Evolutionary conservation across 257 asterid species (phyloP).

Genomic region (Handroanthus guayacan): DNA sequence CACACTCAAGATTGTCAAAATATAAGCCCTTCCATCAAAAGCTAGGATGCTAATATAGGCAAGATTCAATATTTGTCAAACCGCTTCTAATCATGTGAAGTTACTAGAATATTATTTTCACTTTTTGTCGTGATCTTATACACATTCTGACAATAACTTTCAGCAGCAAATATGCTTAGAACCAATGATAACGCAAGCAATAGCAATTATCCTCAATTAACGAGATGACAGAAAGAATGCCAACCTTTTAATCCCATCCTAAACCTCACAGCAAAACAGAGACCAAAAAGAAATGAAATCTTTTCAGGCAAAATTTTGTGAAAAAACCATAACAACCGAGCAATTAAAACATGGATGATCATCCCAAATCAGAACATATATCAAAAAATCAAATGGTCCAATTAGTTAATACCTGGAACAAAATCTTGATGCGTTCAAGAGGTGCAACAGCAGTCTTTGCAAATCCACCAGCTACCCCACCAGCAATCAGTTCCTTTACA

Average conservation of each 20-base stretch:
- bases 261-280: background rate
- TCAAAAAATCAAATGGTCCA: background rate
- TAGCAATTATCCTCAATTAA: background rate
- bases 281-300: background rate
- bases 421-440: slow-evolving; percentile 92
- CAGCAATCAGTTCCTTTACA: slow-evolving; percentile 86
- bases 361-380: slow-evolving; percentile 11
- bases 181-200: too few species aligned
- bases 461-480: slow-evolving; percentile 95
- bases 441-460: slow-evolving; percentile 96
- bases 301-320: background rate
- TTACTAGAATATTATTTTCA: too few species aligned
- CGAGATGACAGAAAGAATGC: background rate
- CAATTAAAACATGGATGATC: slow-evolving; percentile 3
- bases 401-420: slow-evolving; percentile 73
- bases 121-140: too few species aligned
- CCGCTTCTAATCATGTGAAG: background rate
- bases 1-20: background rate
- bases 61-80: slow-evolving; percentile 12
- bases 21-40: slow-evolving; percentile 1
- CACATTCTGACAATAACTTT: background rate
- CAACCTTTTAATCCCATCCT: background rate
- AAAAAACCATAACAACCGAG: background rate
- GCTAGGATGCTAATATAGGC: background rate
- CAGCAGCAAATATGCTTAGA: background rate